Evolutionary conservation across 768 basidiomycete species (phyloP).

Genomic region (Leccinum pellstonianum): DNA sequence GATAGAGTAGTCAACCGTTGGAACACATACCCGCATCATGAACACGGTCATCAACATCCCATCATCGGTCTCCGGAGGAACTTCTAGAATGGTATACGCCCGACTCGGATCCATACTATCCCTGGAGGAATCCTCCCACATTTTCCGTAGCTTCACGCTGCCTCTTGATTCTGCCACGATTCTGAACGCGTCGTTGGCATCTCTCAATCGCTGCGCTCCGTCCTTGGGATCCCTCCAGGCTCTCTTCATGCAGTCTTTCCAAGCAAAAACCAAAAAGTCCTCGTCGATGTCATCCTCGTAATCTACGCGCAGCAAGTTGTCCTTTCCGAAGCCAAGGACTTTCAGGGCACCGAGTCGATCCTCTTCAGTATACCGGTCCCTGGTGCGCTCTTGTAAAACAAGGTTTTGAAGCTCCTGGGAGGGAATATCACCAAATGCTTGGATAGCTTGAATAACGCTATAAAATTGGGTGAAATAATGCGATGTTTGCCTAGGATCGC

Average conservation of each 20-base stretch:
- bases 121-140: slow-evolving; percentile 56
- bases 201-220: slow-evolving; percentile 47
- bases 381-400: slow-evolving; percentile 57
- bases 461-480: slow-evolving; percentile 62
- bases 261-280: slow-evolving; percentile 67
- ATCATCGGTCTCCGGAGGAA: slow-evolving; percentile 72
- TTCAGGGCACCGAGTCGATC: slow-evolving; percentile 50
- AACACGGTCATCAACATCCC: slow-evolving; percentile 74
- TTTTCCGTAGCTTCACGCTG: slow-evolving; percentile 45
- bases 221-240: slow-evolving; percentile 48
- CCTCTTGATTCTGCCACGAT: slow-evolving; percentile 64
- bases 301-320: slow-evolving; percentile 60
- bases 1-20: slow-evolving; percentile 1
- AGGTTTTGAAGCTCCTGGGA: slow-evolving; percentile 53
- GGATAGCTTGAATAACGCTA: slow-evolving; percentile 49
- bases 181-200: slow-evolving; percentile 67
- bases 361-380: slow-evolving; percentile 59
- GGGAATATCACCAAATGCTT: slow-evolving; percentile 47
- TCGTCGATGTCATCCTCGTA: slow-evolving; percentile 69
- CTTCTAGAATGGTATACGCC: slow-evolving; percentile 71
- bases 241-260: slow-evolving; percentile 57
- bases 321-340: slow-evolving; percentile 65
- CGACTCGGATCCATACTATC: slow-evolving; percentile 62
- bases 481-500: slow-evolving; percentile 65
- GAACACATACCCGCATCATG: slow-evolving; percentile 57